Evolutionary conservation across 306 rosid genomes (phyloP).

Genomic region (Cajanus cajan): DNA sequence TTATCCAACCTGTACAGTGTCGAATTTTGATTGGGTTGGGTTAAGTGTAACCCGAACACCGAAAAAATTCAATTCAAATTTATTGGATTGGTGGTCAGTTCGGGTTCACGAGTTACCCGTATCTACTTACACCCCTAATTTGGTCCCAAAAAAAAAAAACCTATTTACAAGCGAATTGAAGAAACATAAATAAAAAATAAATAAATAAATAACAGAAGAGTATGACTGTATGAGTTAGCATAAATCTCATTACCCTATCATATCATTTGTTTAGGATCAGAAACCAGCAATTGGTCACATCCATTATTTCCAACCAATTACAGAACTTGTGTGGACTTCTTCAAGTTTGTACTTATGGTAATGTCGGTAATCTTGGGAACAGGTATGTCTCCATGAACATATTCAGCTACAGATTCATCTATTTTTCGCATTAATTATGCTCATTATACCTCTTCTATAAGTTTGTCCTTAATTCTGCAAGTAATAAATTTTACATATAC

Average conservation of each 20-base stretch:
- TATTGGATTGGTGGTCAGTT: no score
- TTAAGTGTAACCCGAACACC: no score
- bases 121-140: no score
- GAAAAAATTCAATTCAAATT: no score
- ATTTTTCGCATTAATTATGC: not conserved
- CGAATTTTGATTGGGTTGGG: no score
- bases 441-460: not conserved
- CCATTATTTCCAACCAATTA: constrained; percentile 18
- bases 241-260: not conserved
- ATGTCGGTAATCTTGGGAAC: constrained; percentile 17
- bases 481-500: not conserved
- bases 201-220: not conserved
- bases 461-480: not conserved
- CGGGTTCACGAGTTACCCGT: no score
- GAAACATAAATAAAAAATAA: not conserved
- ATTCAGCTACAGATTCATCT: not conserved
- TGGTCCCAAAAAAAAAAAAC: not conserved
- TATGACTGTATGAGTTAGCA: not conserved
- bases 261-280: not conserved
- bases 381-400: constrained; percentile 14
- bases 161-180: not conserved
- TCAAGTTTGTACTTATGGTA: not conserved
- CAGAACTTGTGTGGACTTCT: not conserved
- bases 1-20: no score
- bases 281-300: not conserved